Percentiles rank a stretch among this genome's conserved stretches.
These are phyloP conservation scores for Apiospora arundinis DNA, from an alignment of 2,329 filamentous ascomycete species.

Conservation along the genomic window DNA sequence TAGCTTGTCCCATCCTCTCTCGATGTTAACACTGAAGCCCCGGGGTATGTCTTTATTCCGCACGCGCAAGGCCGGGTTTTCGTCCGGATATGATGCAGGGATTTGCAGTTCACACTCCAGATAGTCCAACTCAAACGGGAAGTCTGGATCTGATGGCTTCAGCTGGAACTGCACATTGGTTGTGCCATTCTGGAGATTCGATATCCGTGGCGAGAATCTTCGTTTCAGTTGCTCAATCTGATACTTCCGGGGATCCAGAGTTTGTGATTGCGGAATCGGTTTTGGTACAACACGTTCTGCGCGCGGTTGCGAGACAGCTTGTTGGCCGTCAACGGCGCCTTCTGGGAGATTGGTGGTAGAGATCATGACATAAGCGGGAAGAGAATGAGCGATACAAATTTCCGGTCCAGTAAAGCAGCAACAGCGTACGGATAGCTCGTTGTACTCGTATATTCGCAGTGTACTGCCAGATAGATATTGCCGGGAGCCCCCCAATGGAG, in stretches of 20 bases:
- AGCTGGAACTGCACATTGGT: slow-evolving; percentile 70
- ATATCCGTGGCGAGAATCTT: slow-evolving; percentile 63
- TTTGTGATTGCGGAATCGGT: slow-evolving; percentile 69
- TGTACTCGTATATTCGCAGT: not conserved
- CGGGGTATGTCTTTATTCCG: slow-evolving; percentile 72
- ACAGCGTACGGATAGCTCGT: not conserved
- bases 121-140: slow-evolving; percentile 76
- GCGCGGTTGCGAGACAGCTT: slow-evolving; percentile 53
- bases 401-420: not conserved
- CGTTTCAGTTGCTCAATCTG: slow-evolving; percentile 76
- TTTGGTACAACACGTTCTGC: slow-evolving; percentile 63
- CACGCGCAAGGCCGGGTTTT: slow-evolving; percentile 65
- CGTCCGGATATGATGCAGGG: slow-evolving; percentile 66
- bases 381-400: not conserved
- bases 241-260: slow-evolving; percentile 73
- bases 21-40: slow-evolving; percentile 78
- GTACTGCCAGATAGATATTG: not conserved
- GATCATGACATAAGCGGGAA: slow-evolving; percentile 43
- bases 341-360: slow-evolving; percentile 39
- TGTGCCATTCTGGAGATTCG: slow-evolving; percentile 51
- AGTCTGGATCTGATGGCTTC: slow-evolving; percentile 80
- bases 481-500: not conserved
- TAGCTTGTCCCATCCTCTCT: slow-evolving; percentile 73
- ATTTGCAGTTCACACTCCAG: slow-evolving; percentile 73
- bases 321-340: slow-evolving; percentile 44